Base-by-base conservation (phyloP, 768 basidiomycete genomes). In the Porpolomopsis calyptriformis region DNA sequence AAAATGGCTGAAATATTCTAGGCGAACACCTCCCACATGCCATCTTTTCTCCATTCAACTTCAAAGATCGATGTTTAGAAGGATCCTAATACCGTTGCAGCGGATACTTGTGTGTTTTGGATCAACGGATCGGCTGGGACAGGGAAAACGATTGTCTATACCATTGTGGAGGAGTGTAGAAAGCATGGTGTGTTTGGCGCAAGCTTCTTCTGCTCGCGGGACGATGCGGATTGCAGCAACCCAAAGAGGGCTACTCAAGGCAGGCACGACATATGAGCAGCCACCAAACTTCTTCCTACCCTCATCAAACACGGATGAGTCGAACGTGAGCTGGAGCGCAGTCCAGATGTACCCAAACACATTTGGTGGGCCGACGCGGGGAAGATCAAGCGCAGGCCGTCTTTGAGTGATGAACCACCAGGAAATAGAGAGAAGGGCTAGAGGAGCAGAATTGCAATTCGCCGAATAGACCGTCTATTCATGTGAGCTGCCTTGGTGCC, bases 231-330 rank as follows among this genome's bases (percentile, higher is more conserved):
- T n/a, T n/a, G n/a, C n/a, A n/a, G n/a, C n/a, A n/a, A n/a, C n/a
- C n/a, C n/a, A n/a, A 7, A 64, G 52, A 19, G 64, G 60, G 20
- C 65, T 64, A 31, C 56, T 63, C 50, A 67, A 50, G 3, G 64
- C 65, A 14, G 67, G 67, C 7, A 67, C 53, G 16, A 58, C 60
- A 49, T 61, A 66, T 27, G 66, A 63, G 22, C 52, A 57, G 26
- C 54, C 59, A 27, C 31, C 31, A 53, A 63, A 66, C 22, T 55
- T 46, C n/a, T 48, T 48, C 37, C 59, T 57, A 11, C 63, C 65
- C 47, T 66, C 53, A 18, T 51, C 33, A 23, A 67, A 61, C 27
- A 65, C 53, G 23, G 50, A 24, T 25, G 60, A 57, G 34, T 66
- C 54, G 14, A 66, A 26, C 3, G 64, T 64, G 44, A 55, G 67